These are phyloP conservation scores for Cicer chorassanicum DNA, from an alignment of 306 rosid genomes.

Conservation along the genomic window DNA sequence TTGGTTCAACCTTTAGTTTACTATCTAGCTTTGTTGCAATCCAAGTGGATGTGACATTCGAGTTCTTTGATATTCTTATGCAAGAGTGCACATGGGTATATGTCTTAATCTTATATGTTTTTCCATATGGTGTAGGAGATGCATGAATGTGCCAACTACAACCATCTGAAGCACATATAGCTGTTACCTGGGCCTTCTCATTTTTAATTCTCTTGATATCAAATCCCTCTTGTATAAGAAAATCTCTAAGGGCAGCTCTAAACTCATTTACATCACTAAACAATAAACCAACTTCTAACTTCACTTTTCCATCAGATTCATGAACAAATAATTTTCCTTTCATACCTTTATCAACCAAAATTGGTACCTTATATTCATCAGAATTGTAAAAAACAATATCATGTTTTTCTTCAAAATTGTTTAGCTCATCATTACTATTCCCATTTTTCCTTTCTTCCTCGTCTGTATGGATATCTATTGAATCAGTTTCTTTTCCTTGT, in stretches of 20 bases:
- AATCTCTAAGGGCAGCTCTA: not conserved
- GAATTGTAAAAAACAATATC: not conserved
- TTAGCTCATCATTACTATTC: not conserved
- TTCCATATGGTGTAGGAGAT: not conserved
- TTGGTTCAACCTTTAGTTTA: not conserved
- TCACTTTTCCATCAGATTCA: not conserved
- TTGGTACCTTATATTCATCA: not conserved
- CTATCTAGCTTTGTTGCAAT: not conserved
- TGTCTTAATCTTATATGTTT: not conserved
- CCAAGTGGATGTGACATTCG: not conserved
- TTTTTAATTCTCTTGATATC: slow-evolving; percentile 1
- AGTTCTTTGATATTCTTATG: not conserved
- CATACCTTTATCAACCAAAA: not conserved
- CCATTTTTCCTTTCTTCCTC: too few species aligned
- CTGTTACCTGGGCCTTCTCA: too few species aligned
- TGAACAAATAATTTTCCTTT: not conserved
- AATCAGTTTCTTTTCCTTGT: not conserved
- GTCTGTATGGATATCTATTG: too few species aligned
- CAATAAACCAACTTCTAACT: not conserved
- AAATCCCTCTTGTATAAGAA: not conserved
- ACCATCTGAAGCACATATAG: too few species aligned
- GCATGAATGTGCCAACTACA: slow-evolving; percentile 1
- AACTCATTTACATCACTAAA: not conserved
- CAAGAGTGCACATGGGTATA: not conserved
- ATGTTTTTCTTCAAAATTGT: not conserved